phyloP scores from a whole-genome alignment of 257 asterid genomes.

The Rauvolfia tetraphylla region DNA sequence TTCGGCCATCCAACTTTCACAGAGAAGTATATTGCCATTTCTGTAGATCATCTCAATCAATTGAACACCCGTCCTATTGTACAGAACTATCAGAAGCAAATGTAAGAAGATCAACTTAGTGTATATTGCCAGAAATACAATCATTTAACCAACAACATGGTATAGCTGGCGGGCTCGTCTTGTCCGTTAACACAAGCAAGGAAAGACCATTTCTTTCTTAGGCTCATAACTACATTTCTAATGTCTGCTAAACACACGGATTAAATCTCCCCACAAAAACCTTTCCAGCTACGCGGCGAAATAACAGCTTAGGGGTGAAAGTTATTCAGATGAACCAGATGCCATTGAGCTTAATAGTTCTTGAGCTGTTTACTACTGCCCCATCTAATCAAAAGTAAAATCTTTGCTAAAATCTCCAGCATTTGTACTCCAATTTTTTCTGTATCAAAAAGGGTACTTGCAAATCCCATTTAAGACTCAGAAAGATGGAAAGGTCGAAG shows the following conservation, averaged over 20 bases:
- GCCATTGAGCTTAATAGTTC: background rate
- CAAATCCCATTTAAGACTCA: background rate
- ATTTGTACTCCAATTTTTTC: background rate
- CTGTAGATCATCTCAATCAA: background rate
- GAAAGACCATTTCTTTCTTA: background rate
- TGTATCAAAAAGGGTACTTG: background rate
- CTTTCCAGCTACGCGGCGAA: background rate
- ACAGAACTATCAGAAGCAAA: background rate
- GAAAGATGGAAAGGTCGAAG: background rate
- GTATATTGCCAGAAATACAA: background rate
- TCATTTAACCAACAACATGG: background rate
- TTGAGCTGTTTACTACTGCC: background rate
- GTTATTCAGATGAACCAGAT: background rate
- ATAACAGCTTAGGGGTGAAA: background rate
- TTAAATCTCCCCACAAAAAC: background rate
- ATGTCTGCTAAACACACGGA: background rate
- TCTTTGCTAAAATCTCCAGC: background rate
- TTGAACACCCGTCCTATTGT: background rate
- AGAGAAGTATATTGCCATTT: background rate
- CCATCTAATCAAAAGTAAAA: background rate
- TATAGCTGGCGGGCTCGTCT: background rate
- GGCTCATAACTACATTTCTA: background rate
- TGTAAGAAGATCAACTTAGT: background rate
- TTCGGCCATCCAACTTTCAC: background rate
- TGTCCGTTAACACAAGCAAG: background rate